Conservation (phyloP, 306 rosid genomes). For the Glycine soja region DNA sequence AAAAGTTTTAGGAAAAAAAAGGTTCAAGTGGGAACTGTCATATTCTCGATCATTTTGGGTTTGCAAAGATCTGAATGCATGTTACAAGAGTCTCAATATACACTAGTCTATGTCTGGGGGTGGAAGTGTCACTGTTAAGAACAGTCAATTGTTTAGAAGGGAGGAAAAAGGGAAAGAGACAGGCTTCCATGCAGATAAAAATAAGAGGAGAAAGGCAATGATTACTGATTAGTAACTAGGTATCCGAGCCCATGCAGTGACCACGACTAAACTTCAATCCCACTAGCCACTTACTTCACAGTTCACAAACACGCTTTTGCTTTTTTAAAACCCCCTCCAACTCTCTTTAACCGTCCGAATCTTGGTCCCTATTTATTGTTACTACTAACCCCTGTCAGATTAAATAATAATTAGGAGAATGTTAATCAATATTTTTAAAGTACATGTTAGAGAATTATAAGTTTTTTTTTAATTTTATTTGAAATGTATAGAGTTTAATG, state of each 20-base stretch:
- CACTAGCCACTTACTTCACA: constrained; percentile 50
- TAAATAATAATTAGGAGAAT: neutral
- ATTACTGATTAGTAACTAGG: constrained; percentile 54
- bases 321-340: constrained; percentile 41
- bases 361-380: constrained; percentile 46
- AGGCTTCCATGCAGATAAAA: constrained; percentile 53
- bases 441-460: neutral
- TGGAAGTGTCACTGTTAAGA: constrained; percentile 55
- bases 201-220: constrained; percentile 53
- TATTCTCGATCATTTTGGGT: constrained; percentile 39
- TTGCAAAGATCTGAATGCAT: constrained; percentile 24
- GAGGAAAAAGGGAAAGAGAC: constrained; percentile 43
- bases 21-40: constrained; percentile 23
- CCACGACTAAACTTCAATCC: constrained; percentile 62
- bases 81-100: neutral
- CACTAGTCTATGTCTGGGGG: constrained; percentile 10
- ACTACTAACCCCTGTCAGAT: neutral
- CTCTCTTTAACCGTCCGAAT: constrained; percentile 48
- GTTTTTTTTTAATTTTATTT: too few relatives aligned
- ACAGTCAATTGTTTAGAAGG: constrained; percentile 53
- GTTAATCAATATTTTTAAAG: neutral
- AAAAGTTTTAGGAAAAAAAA: too few relatives aligned
- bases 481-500: neutral
- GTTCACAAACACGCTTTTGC: neutral
- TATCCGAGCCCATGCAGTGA: constrained; percentile 70